A percentile compares a stretch with the other conserved stretches of the same genome.
Conservation (phyloP, 2,329 filamentous ascomycete genomes). For the Sclerotinia subarctica region DNA sequence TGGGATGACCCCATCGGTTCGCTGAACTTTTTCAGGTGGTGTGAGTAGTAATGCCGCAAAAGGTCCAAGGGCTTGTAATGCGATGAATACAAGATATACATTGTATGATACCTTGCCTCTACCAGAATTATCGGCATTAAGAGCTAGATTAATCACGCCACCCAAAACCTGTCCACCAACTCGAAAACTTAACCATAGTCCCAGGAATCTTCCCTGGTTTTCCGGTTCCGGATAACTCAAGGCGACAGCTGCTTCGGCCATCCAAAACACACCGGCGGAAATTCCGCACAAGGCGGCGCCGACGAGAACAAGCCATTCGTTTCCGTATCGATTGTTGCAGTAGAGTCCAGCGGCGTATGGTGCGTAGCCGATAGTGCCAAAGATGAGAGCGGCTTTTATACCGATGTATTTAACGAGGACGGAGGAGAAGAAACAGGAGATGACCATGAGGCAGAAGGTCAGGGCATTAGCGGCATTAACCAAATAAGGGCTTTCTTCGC, state of each 20-base stretch:
- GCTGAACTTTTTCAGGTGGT: conserved; percentile 57
- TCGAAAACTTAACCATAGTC: conserved; percentile 61
- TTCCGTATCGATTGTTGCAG: conserved; percentile 67
- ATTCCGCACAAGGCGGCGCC: conserved; percentile 40
- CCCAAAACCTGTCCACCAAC: conserved; percentile 67
- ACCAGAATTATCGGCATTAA: conserved; percentile 56
- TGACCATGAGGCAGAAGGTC: conserved; percentile 70
- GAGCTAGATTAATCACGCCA: conserved; percentile 66
- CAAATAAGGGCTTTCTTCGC: conserved; percentile 60
- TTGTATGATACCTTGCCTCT: conserved; percentile 66
- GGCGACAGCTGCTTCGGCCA: conserved; percentile 70
- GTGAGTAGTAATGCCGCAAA: conserved; percentile 63
- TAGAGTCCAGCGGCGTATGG: conserved; percentile 70
- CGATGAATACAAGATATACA: conserved; percentile 69
- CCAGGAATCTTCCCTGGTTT: conserved; percentile 62
- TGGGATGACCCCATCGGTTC: conserved; percentile 62
- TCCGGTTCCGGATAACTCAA: conserved; percentile 69
- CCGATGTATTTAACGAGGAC: conserved; percentile 64
- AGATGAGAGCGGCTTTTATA: conserved; percentile 67
- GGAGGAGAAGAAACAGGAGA: conserved; percentile 65
- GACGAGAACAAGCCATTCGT: conserved; percentile 65
- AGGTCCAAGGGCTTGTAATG: conserved; percentile 62
- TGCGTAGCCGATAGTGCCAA: conserved; percentile 70
- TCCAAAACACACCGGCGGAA: conserved; percentile 68
- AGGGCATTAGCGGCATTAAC: conserved; percentile 67